phyloP scores from a whole-genome alignment of 805 yeast genomes.

The Wickerhamiella musiphila region DNA sequence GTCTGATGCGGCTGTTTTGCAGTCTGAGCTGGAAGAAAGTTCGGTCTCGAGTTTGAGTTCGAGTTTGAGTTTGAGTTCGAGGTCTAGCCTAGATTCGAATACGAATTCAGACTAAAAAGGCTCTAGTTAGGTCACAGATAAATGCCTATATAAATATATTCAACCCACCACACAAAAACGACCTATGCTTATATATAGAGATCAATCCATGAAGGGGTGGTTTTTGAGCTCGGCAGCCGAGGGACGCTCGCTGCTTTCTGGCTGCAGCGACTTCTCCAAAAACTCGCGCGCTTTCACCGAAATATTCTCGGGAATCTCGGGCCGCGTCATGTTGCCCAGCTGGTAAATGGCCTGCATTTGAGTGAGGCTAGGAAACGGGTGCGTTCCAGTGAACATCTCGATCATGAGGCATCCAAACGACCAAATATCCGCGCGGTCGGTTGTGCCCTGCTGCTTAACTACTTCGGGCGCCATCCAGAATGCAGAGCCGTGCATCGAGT shows the following conservation, averaged over 20 bases:
- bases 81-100: no score
- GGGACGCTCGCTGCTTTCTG: conserved; percentile 60
- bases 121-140: no score
- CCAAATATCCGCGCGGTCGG: conserved; percentile 93
- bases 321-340: conserved; percentile 67
- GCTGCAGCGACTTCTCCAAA: conserved; percentile 46
- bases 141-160: no score
- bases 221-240: conserved; percentile 50
- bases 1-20: no score
- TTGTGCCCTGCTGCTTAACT: conserved; percentile 69
- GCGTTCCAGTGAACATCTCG: conserved; percentile 91
- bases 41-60: no score
- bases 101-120: no score
- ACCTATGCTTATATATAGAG: no score
- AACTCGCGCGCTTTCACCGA: conserved; percentile 54
- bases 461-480: conserved; percentile 99
- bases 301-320: conserved; percentile 52
- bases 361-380: conserved; percentile 86
- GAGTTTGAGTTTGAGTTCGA: no score
- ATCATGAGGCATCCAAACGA: conserved; percentile 86
- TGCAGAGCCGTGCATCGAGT: conserved; percentile 83
- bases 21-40: no score
- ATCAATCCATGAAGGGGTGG: conserved; percentile 35
- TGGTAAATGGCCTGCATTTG: conserved; percentile 96
- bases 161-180: no score